These are phyloP conservation scores for Coniochaeta pulveracea DNA, from an alignment of 2,329 filamentous ascomycete species.

Conservation along the genomic window DNA sequence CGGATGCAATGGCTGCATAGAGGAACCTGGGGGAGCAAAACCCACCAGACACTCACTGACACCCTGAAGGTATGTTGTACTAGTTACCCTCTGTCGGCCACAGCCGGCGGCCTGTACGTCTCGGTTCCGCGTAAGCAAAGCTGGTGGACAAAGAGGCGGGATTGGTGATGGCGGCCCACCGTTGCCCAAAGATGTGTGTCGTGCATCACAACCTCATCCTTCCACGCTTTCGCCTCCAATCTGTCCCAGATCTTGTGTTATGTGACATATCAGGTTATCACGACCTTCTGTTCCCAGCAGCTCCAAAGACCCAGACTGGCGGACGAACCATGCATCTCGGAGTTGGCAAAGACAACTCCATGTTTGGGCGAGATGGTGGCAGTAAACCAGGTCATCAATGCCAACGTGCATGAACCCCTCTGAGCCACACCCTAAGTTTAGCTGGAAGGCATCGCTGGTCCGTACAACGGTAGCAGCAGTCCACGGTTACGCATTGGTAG, in stretches of 20 bases:
- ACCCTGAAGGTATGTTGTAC: no score
- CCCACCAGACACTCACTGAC: no score
- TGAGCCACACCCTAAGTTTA: no score
- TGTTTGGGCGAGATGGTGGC: not conserved
- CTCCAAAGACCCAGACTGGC: constrained; percentile 8
- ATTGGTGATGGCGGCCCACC: constrained; percentile 4
- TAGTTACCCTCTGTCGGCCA: no score
- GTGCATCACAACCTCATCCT: constrained; percentile 21
- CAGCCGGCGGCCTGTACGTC: no score
- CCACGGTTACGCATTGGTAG: no score
- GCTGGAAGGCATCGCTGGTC: constrained; percentile 5
- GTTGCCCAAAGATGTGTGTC: constrained; percentile 15
- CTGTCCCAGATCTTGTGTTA: constrained; percentile 37
- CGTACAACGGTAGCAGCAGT: no score
- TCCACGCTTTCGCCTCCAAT: constrained; percentile 18
- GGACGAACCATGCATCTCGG: constrained; percentile 11
- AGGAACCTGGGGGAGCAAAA: no score
- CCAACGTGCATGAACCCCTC: constrained; percentile 3
- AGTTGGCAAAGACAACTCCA: constrained; percentile 5
- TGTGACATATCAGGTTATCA: constrained; percentile 29
- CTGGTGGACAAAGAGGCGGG: no score
- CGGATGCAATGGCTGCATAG: no score
- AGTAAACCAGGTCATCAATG: not conserved
- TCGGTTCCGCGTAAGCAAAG: no score
- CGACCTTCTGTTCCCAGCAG: constrained; percentile 13